phyloP scores from a whole-genome alignment of 164 flowering plant genomes.

The Nymphaea colorata region DNA sequence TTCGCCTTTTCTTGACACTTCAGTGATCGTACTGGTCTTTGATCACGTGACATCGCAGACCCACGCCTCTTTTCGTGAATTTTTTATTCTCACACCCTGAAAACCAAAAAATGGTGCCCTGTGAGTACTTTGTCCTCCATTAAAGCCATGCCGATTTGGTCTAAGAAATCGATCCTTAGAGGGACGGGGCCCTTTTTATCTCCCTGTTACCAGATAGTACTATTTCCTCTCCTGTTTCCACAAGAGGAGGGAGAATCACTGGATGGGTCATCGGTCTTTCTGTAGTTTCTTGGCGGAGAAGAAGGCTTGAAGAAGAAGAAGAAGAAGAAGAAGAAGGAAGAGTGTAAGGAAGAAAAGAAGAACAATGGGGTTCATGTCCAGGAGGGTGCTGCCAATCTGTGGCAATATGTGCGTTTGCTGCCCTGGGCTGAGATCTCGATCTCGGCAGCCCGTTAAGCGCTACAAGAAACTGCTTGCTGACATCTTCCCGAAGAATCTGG shows the following conservation, averaged over 20 bases:
- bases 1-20: background rate
- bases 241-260: background rate
- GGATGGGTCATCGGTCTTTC: background rate
- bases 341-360: constrained; percentile 7
- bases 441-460: constrained; percentile 88
- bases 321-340: too few species aligned
- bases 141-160: too few species aligned
- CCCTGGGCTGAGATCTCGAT: constrained; percentile 87
- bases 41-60: too few species aligned
- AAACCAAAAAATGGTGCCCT: too few species aligned
- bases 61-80: background rate
- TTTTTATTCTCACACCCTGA: too few species aligned
- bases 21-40: background rate
- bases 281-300: too few species aligned
- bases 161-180: too few species aligned
- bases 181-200: too few species aligned
- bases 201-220: background rate
- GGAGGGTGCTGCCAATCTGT: constrained; percentile 78
- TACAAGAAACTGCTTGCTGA: constrained; percentile 85
- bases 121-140: too few species aligned
- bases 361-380: constrained; percentile 81
- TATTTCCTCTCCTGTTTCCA: background rate
- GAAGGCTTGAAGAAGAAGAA: too few species aligned
- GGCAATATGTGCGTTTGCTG: constrained; percentile 86
- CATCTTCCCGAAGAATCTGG: constrained; percentile 73